phyloP scores from a whole-genome alignment of 2,329 filamentous ascomycete species.

The Colletotrichum sidae region DNA sequence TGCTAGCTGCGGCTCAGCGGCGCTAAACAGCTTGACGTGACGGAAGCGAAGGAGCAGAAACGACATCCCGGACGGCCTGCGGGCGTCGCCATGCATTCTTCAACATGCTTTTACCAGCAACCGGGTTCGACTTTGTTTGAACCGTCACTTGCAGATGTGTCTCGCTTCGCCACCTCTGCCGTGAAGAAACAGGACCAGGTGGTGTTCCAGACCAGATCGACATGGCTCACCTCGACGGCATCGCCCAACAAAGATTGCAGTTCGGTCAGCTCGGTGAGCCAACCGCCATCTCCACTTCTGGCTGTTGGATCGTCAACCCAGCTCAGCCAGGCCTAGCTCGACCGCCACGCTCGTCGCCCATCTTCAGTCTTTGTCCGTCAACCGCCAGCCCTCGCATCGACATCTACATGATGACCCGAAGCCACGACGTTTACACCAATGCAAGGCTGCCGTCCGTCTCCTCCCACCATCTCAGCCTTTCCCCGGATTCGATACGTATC shows the following conservation, averaged over 20 bases:
- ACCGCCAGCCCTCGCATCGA: neutral
- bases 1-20: neutral
- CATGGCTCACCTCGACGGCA: neutral
- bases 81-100: constrained; percentile 18
- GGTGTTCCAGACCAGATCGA: constrained; percentile 5
- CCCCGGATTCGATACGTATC: constrained; percentile 37
- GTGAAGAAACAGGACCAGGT: neutral
- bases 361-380: neutral
- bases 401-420: neutral
- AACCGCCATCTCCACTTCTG: constrained; percentile 11
- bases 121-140: neutral
- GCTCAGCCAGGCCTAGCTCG: too few species aligned
- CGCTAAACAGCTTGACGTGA: constrained; percentile 16
- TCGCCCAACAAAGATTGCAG: neutral
- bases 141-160: neutral
- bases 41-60: constrained; percentile 15
- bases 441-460: constrained; percentile 24
- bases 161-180: neutral
- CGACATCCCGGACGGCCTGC: constrained; percentile 18
- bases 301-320: neutral
- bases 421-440: constrained; percentile 10
- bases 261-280: constrained; percentile 31
- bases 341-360: constrained; percentile 2
- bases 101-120: constrained; percentile 11
- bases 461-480: constrained; percentile 31